phyloP scores from a whole-genome alignment of 495 filamentous ascomycete genomes.

The Lasiosphaeria hispida region DNA sequence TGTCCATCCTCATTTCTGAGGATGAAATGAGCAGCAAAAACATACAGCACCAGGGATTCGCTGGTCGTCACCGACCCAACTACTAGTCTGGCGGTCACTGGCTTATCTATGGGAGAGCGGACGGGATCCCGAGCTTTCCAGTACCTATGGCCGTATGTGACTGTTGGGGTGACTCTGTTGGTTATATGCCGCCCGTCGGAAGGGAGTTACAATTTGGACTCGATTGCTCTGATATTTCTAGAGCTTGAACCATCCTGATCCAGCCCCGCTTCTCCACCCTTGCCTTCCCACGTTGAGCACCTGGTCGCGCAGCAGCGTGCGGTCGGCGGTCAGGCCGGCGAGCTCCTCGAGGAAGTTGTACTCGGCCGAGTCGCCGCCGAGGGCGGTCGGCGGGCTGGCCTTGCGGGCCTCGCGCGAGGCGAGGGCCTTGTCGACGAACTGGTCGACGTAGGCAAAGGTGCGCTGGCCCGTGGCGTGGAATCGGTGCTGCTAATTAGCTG shows the following conservation, averaged over 20 bases:
- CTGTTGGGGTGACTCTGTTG: no score
- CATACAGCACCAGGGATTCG: slow-evolving; percentile 28
- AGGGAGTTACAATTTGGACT: no score
- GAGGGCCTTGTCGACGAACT: slow-evolving; percentile 32
- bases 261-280: no score
- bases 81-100: slow-evolving; percentile 36
- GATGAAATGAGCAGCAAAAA: no score
- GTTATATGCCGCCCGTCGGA: no score
- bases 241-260: no score
- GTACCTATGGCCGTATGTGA: slow-evolving; percentile 46
- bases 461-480: background rate
- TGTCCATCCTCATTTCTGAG: no score
- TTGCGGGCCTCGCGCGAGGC: slow-evolving; percentile 15
- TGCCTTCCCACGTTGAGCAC: slow-evolving; percentile 50
- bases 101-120: slow-evolving; percentile 49
- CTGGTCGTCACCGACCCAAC: slow-evolving; percentile 37
- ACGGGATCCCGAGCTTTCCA: slow-evolving; percentile 50
- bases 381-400: no score
- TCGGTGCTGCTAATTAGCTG: background rate
- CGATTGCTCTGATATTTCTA: no score
- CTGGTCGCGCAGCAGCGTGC: slow-evolving; percentile 45
- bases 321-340: slow-evolving; percentile 31
- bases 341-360: slow-evolving; percentile 45
- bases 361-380: slow-evolving; percentile 21
- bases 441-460: slow-evolving; percentile 29